A percentile compares a stretch with the other conserved stretches of the same genome.
phyloP scores from a whole-genome alignment of 2,329 filamentous ascomycete species.

The Beauveria sp. region DNA sequence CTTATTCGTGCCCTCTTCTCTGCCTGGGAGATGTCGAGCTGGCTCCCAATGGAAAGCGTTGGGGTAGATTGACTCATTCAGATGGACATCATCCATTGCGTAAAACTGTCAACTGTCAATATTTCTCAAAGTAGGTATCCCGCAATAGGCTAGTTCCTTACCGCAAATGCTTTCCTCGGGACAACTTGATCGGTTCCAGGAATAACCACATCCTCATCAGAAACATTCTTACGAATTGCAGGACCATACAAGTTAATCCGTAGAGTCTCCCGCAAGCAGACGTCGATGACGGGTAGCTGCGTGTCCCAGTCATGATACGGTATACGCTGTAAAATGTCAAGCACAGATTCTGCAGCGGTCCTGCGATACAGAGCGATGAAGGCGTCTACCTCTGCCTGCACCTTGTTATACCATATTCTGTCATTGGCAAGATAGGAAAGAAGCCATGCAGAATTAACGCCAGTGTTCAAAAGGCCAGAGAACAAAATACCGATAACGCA shows the following conservation, averaged over 20 bases:
- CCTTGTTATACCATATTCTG: constrained; percentile 36
- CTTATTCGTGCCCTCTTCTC: constrained; percentile 35
- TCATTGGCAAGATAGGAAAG: constrained; percentile 41
- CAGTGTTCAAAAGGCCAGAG: constrained; percentile 50
- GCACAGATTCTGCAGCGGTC: constrained; percentile 20
- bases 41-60: constrained; percentile 45
- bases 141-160: constrained; percentile 10
- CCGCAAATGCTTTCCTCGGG: constrained; percentile 38
- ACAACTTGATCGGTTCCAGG: constrained; percentile 40
- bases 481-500: constrained; percentile 48
- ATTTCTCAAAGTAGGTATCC: too few relatives aligned
- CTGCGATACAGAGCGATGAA: constrained; percentile 35
- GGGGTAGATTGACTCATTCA: constrained; percentile 39
- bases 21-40: constrained; percentile 35
- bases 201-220: constrained; percentile 35
- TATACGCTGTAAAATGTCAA: constrained; percentile 34
- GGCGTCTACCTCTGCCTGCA: constrained; percentile 39
- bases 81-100: constrained; percentile 38
- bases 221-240: constrained; percentile 44
- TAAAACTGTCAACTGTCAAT: constrained; percentile 24
- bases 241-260: constrained; percentile 40
- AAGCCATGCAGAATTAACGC: constrained; percentile 47
- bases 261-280: constrained; percentile 46
- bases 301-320: constrained; percentile 46
- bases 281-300: constrained; percentile 44